Percentiles rank a stretch among this genome's conserved stretches.
These are phyloP conservation scores for Saccharomycopsis javanensis DNA, from an alignment of 805 yeast species.

Conservation along the genomic window DNA sequence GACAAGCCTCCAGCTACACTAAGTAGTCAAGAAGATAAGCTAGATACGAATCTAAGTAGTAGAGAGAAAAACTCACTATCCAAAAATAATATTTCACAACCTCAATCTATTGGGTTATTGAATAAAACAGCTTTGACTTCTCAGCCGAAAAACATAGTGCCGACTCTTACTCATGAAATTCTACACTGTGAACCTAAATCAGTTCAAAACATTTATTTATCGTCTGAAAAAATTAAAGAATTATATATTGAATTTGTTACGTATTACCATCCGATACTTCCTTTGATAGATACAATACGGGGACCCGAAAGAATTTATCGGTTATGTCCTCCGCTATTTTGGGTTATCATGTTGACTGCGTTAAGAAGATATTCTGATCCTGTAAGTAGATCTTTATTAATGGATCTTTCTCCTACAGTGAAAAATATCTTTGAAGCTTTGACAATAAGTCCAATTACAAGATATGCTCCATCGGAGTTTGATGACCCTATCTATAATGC, in stretches of 20 bases:
- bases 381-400: slow-evolving; percentile 35
- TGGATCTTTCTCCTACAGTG: slow-evolving; percentile 55
- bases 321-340: slow-evolving; percentile 80
- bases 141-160: background rate
- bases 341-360: slow-evolving; percentile 87
- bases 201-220: slow-evolving; percentile 56
- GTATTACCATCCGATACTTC: slow-evolving; percentile 78
- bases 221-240: slow-evolving; percentile 48
- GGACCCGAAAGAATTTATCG: slow-evolving; percentile 78
- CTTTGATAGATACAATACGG: slow-evolving; percentile 70
- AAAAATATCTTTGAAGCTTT: slow-evolving; percentile 77
- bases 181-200: slow-evolving; percentile 56
- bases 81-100: background rate
- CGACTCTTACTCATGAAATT: slow-evolving; percentile 28
- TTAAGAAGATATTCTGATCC: slow-evolving; percentile 48
- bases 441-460: slow-evolving; percentile 80
- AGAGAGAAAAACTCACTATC: background rate
- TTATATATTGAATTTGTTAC: slow-evolving; percentile 61
- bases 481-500: slow-evolving; percentile 80
- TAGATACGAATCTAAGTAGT: background rate
- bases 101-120: background rate
- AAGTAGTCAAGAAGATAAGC: background rate
- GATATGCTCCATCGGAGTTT: slow-evolving; percentile 68
- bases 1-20: background rate
- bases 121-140: background rate